phyloP scores from a whole-genome alignment of 1,284 basidiomycete species.

The Anthracocystis setariae region DNA sequence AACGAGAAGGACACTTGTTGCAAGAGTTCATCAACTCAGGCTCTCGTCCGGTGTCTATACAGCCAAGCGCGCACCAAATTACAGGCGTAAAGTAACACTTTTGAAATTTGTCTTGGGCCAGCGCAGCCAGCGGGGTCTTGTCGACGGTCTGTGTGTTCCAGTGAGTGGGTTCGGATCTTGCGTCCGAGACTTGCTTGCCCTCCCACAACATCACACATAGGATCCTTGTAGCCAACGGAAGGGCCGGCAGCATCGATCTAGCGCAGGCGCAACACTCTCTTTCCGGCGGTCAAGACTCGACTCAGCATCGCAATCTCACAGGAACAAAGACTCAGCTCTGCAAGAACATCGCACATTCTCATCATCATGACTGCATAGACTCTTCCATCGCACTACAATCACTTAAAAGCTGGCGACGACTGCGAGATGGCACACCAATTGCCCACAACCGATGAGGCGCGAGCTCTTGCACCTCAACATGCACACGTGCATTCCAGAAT shows the following conservation, averaged over 20 bases:
- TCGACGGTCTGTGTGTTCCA: not conserved
- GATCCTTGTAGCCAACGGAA: not conserved
- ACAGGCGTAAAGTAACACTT: constrained; percentile 5
- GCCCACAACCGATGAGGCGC: not conserved
- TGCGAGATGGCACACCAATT: not conserved
- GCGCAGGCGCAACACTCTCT: constrained; percentile 10
- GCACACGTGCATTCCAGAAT: not conserved
- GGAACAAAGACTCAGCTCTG: not conserved
- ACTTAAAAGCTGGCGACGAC: not conserved
- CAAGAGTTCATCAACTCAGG: not conserved
- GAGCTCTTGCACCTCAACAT: not conserved
- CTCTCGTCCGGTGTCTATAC: not conserved
- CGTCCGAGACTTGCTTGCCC: not conserved
- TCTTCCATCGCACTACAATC: not conserved
- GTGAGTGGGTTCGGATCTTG: not conserved
- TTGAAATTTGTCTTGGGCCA: not conserved
- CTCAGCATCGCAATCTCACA: not conserved
- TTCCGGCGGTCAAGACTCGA: not conserved
- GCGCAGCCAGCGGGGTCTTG: not conserved
- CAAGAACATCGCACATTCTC: not conserved
- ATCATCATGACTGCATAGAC: not conserved
- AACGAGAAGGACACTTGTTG: not conserved
- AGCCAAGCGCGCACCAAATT: not conserved
- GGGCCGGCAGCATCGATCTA: constrained; percentile 1
- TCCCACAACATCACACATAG: not conserved